A percentile compares a stretch with the other conserved stretches of the same genome.
phyloP scores from a whole-genome alignment of 176 grass and related monocot genomes.

The Triticum turgidum region DNA sequence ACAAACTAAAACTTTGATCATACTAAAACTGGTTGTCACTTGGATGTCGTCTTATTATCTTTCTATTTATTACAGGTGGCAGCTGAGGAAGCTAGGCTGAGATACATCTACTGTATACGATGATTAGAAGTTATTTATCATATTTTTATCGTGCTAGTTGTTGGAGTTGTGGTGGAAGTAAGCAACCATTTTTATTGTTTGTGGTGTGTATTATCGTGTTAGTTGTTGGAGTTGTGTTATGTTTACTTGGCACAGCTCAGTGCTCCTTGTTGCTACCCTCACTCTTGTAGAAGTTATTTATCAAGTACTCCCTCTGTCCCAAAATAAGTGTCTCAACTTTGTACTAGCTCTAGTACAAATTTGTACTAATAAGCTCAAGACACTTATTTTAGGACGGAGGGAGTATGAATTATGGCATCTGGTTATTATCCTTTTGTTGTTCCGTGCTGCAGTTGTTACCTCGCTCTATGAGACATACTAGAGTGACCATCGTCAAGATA shows the following conservation, averaged over 20 bases:
- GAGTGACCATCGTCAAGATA: background rate
- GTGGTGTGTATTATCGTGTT: background rate
- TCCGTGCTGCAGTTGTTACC: background rate
- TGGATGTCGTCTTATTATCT: background rate
- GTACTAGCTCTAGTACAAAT: too few relatives aligned
- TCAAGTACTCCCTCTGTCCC: background rate
- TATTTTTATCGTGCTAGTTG: too few relatives aligned
- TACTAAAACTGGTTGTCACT: background rate
- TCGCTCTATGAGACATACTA: background rate
- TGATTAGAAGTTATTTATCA: background rate
- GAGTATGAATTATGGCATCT: background rate
- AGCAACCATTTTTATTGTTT: background rate
- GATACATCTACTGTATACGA: background rate
- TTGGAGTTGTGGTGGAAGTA: background rate
- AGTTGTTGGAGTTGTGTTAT: background rate
- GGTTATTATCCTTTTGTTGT: background rate
- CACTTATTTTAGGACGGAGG: too few relatives aligned
- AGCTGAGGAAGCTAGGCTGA: background rate
- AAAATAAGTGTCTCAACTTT: too few relatives aligned
- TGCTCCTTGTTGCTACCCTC: background rate
- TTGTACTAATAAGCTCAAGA: too few relatives aligned
- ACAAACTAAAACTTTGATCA: background rate
- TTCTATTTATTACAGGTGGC: constrained; percentile 1
- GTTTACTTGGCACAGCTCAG: background rate
- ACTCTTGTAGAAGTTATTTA: background rate